A percentile compares a stretch with the other conserved stretches of the same genome.
These are phyloP conservation scores for Brettanomyces sp. DNA, from an alignment of 805 yeast genomes.

Conservation along the genomic window DNA sequence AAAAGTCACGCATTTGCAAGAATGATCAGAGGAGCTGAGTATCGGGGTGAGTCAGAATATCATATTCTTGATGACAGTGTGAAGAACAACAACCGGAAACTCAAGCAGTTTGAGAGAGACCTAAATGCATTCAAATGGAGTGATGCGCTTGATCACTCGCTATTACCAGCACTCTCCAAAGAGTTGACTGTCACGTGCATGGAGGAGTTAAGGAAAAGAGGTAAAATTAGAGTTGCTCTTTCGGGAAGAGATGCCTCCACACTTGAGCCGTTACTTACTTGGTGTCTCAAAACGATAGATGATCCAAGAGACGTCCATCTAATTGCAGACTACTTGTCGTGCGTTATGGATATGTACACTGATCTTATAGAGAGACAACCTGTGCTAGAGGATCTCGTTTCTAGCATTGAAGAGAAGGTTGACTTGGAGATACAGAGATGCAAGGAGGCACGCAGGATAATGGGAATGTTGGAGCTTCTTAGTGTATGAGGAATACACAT, in stretches of 20 bases:
- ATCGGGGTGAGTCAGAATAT: slow-evolving; percentile 83
- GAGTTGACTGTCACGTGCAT: slow-evolving; percentile 77
- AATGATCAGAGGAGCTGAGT: slow-evolving; percentile 87
- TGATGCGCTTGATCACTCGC: slow-evolving; percentile 86
- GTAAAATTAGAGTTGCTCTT: slow-evolving; percentile 77
- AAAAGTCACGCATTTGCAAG: slow-evolving; percentile 62
- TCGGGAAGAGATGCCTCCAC: slow-evolving; percentile 72
- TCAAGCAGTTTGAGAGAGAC: slow-evolving; percentile 74
- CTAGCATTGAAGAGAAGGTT: slow-evolving; percentile 51
- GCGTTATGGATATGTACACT: slow-evolving; percentile 67
- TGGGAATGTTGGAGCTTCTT: slow-evolving; percentile 87
- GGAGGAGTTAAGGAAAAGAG: slow-evolving; percentile 79
- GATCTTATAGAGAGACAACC: slow-evolving; percentile 64
- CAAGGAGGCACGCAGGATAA: slow-evolving; percentile 78
- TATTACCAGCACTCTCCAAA: slow-evolving; percentile 65
- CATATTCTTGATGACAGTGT: slow-evolving; percentile 52
- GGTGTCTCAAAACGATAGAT: slow-evolving; percentile 69
- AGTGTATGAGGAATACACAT: slow-evolving; percentile 32
- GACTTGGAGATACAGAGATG: slow-evolving; percentile 67
- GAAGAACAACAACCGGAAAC: slow-evolving; percentile 35
- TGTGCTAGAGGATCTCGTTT: slow-evolving; percentile 64
- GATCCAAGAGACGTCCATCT: slow-evolving; percentile 65
- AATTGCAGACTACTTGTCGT: slow-evolving; percentile 60
- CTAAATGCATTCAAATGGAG: slow-evolving; percentile 85
- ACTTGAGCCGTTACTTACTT: slow-evolving; percentile 75